Percentiles rank a stretch among this genome's conserved stretches.
phyloP scores from a whole-genome alignment of 495 filamentous ascomycete species.

The Jackrogersella minutella region DNA sequence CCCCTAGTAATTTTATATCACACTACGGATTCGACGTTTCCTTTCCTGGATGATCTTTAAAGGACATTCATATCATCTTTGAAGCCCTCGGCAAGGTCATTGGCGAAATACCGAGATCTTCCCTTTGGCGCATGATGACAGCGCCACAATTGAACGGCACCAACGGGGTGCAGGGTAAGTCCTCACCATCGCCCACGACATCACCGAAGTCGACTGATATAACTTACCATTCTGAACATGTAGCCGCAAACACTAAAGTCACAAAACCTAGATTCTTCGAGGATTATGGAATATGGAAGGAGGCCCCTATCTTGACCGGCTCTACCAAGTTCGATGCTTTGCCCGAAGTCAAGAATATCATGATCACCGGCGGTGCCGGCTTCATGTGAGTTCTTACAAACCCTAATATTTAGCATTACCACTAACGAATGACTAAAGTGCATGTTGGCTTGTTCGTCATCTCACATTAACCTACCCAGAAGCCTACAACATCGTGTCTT shows the following conservation, averaged over 20 bases:
- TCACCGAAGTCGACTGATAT: not conserved
- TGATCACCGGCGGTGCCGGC: slow-evolving; percentile 76
- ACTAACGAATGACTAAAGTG: slow-evolving; percentile 46
- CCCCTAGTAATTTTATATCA: slow-evolving; percentile 20
- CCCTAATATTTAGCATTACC: not conserved
- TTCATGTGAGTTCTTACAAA: slow-evolving; percentile 65
- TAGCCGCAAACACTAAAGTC: slow-evolving; percentile 20
- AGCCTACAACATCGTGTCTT: slow-evolving; percentile 75
- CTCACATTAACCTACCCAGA: slow-evolving; percentile 70
- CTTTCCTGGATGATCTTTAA: not conserved
- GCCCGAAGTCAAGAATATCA: slow-evolving; percentile 71
- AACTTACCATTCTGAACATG: slow-evolving; percentile 16
- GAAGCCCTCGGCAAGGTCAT: slow-evolving; percentile 9
- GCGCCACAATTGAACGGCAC: slow-evolving; percentile 37
- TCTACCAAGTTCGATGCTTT: slow-evolving; percentile 69
- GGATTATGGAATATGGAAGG: slow-evolving; percentile 66
- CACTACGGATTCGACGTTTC: not conserved
- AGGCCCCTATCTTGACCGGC: slow-evolving; percentile 70
- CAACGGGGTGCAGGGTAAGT: slow-evolving; percentile 43
- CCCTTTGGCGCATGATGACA: slow-evolving; percentile 32
- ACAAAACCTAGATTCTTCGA: slow-evolving; percentile 54
- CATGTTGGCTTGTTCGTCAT: slow-evolving; percentile 77
- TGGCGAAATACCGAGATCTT: slow-evolving; percentile 14
- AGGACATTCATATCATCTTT: slow-evolving; percentile 1
- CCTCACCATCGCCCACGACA: not conserved